Base-by-base conservation (phyloP, 257 asterid genomes). In the Linderniella brevidens region DNA sequence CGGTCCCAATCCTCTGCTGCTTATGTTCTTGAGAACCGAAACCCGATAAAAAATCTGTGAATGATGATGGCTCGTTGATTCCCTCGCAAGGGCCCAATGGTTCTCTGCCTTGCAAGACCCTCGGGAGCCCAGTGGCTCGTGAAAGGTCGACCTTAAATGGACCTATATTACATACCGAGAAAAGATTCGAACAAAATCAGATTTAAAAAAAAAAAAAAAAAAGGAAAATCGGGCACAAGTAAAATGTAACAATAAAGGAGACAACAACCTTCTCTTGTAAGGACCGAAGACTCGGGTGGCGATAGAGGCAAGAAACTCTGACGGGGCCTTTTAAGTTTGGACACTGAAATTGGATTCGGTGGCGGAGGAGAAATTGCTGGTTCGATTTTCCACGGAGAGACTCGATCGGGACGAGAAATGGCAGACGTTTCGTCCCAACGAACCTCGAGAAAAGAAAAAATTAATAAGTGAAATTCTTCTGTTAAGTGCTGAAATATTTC, bases 371-470 rank as follows among this genome's bases (percentile, higher is more conserved):
- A 64, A 53, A 83, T 77, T 19, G 93, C 80, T 32, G 92, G 97
- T 55, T 87, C 95, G 58, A 83, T 67, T 64, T 87, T 80, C 97
- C 97, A 87, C 9, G 97, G 93, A 4, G 97, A 87, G 49, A 87
- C 95, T 60, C 83, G 75, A 20, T 83, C 97, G 0, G 97, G 97
- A 45, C 97, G 80, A 58, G 88, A 68, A 60, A 78, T 74, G 41
- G 86, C 55, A 25, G 93, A 83, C 45, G 71, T 80, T 72, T 87
- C 97, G 61, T 87, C 97, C 97, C 97, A 87, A 12, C 97, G 77
- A 41, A 83, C 97, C 97, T 86, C 59, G 8, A 58, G 37, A 15
- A 10, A 56, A 25, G 52, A 10, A 56, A 25, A 54, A 58, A 53
- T 17, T 19, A 16, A 47, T 25, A 2, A 43, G n/a, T 4, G 9